Evolutionary conservation across 2,329 filamentous ascomycete species (phyloP).

Genomic region (Rhexocercosporidium sp.): DNA sequence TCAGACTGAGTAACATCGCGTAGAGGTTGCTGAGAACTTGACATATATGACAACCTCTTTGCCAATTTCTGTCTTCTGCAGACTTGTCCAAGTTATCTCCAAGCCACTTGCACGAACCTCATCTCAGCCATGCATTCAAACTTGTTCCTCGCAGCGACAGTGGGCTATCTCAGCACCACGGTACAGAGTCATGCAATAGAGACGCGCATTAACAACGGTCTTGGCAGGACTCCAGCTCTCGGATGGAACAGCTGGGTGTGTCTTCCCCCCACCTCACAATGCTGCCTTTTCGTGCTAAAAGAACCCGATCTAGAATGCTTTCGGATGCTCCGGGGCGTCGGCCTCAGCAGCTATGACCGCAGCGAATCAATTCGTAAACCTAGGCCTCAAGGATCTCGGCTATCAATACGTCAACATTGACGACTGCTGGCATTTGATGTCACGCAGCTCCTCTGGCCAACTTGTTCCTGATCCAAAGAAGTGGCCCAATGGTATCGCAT

Average conservation of each 20-base stretch:
- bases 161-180: not conserved
- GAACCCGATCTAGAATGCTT: not conserved
- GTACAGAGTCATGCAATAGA: not conserved
- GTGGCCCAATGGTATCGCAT: conserved; percentile 44
- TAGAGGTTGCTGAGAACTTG: too few relatives aligned
- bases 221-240: conserved; percentile 29
- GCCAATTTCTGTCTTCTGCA: too few relatives aligned
- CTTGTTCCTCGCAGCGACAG: not conserved
- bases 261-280: not conserved
- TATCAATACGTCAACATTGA: conserved; percentile 44
- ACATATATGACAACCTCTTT: too few relatives aligned
- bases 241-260: conserved; percentile 32
- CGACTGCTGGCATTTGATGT: conserved; percentile 54
- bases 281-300: not conserved
- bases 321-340: conserved; percentile 45
- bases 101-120: too few relatives aligned
- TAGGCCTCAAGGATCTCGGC: conserved; percentile 26
- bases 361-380: conserved; percentile 16
- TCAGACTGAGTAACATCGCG: too few relatives aligned
- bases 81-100: too few relatives aligned
- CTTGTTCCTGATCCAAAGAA: conserved; percentile 46
- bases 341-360: conserved; percentile 50
- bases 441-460: conserved; percentile 43
- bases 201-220: conserved; percentile 24
- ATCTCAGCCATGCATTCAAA: not conserved